A percentile compares a stretch with the other conserved stretches of the same genome.
Conservation (phyloP, 495 filamentous ascomycete species). For the Neurospora sublineolata region DNA sequence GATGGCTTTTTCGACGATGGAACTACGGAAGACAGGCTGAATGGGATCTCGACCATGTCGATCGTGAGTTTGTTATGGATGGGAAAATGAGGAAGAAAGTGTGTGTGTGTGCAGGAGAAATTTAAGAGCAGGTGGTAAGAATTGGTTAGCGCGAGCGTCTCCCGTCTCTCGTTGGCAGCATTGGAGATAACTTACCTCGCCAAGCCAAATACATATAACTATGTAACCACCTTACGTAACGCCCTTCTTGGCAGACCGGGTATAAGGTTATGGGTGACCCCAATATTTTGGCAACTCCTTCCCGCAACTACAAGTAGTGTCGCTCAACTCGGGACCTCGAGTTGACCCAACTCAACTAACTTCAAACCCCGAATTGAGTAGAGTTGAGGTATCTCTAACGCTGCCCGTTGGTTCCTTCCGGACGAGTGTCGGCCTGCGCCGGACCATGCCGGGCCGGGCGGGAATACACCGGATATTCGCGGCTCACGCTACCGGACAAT, state of each 20-base stretch:
- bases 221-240: too few species aligned
- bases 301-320: too few species aligned
- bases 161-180: too few species aligned
- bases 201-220: too few species aligned
- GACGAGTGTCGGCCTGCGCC: background rate
- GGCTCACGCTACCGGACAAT: background rate
- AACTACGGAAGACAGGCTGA: background rate
- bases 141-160: too few species aligned
- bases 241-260: too few species aligned
- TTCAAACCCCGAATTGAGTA: background rate
- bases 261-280: background rate
- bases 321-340: too few species aligned
- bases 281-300: too few species aligned
- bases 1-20: background rate
- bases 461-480: background rate
- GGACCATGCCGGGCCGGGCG: background rate
- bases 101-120: background rate
- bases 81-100: background rate
- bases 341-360: background rate
- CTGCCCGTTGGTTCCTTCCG: background rate
- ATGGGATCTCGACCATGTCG: background rate
- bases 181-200: too few species aligned
- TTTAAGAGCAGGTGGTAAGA: background rate
- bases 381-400: background rate
- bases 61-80: background rate